Evolutionary conservation across 371 early-diverging fungal genomes (phyloP), one percentile per base, ranked within the genome.

Genomic region (Chytridiales sp.): DNA sequence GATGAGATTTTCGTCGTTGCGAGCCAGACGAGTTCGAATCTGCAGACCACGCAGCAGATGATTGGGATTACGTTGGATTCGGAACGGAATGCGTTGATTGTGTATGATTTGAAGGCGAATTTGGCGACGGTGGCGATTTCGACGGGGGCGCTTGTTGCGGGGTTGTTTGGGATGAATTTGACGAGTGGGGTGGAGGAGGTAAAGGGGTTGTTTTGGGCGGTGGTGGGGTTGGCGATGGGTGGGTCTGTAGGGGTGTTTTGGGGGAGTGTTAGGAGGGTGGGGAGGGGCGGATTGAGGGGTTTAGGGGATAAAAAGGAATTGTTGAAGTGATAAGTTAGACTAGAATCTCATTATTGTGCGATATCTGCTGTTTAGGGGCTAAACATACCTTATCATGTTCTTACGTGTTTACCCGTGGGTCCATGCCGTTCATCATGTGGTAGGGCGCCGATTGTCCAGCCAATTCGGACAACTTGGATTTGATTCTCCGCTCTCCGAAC

Each of bases 91-190:
- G 79, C 85, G 27, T 78, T 94, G 38, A 79, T 94, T 73, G 78
- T 90, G 64, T 86, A 87, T 63, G 93, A 94, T 62, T 83, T 92
- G 50, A 73, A 85, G 50, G 78, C 93, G 32, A 88, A 87, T 6
- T 87, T 93, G 34, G 77, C 86, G 22, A 92, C 91, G 3, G 69
- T 90, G 24, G 89, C 88, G 0, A 77, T 91, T 42, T 85, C 85
- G 19, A 76, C 79, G 21, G 91, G 90, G 19, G 87, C 90, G 4
- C 64, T 93, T 19, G 62, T 87, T 34, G 85, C 87, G 4, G 74
- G 83, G 24, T 48, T 88, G 13, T 89, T 92, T 55, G 95, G 95
- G 32, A 94, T 94, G 95, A 94, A 94, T 69, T 68, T 94, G 61
- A 71, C 76, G 51, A 89, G 82, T 56, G 76, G 79, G 46, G 76